A percentile compares a stretch with the other conserved stretches of the same genome.
Evolutionary conservation across 371 early-diverging fungal species (phyloP).

Genomic region (Mucor irregularis): DNA sequence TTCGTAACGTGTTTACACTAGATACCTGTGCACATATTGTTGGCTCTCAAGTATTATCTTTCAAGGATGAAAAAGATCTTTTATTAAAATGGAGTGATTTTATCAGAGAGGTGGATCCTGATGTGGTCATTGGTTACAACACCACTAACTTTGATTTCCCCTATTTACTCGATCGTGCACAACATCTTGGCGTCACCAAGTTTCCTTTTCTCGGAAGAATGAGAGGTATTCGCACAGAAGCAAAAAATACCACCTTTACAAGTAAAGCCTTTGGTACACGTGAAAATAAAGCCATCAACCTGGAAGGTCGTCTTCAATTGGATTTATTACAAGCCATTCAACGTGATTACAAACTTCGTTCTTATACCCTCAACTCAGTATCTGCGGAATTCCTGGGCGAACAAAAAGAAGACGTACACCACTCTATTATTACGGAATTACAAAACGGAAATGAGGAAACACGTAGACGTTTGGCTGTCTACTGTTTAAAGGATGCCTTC

Average conservation of each 20-base stretch:
- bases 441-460: slow-evolving; percentile 97
- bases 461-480: slow-evolving; percentile 95
- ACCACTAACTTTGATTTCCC: slow-evolving; percentile 98
- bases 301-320: slow-evolving; percentile 96
- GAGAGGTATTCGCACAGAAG: slow-evolving; percentile 63
- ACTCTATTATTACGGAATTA: slow-evolving; percentile 96
- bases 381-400: slow-evolving; percentile 97
- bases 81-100: slow-evolving; percentile 91
- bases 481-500: slow-evolving; percentile 99
- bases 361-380: slow-evolving; percentile 98
- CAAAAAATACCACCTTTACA: slow-evolving; percentile 84
- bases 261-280: slow-evolving; percentile 95
- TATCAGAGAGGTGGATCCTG: slow-evolving; percentile 66
- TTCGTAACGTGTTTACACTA: slow-evolving; percentile 93
- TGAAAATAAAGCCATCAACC: slow-evolving; percentile 83
- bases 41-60: slow-evolving; percentile 88
- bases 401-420: slow-evolving; percentile 99
- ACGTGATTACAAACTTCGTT: slow-evolving; percentile 96
- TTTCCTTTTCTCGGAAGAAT: slow-evolving; percentile 93
- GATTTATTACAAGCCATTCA: slow-evolving; percentile 97
- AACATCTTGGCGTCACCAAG: slow-evolving; percentile 67
- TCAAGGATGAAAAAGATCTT: slow-evolving; percentile 85
- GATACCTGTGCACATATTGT: slow-evolving; percentile 91
- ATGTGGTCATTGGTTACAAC: slow-evolving; percentile 99
- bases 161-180: slow-evolving; percentile 95